Evolutionary conservation across 169 alveolate genomes (phyloP), one percentile per base, ranked within the genome.

Genomic region (Plasmodium malariae): DNA sequence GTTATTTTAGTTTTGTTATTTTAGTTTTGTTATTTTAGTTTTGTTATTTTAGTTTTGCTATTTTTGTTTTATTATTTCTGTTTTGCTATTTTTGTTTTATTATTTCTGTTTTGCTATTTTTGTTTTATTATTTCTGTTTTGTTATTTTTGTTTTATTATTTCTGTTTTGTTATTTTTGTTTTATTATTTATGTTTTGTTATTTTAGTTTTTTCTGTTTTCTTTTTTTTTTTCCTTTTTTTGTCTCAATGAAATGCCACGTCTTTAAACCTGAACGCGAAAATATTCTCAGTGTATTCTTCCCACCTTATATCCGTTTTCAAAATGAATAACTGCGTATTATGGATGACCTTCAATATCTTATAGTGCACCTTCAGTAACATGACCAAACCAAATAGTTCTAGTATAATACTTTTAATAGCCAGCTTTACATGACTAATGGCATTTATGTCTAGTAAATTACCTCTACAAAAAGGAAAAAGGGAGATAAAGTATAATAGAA

Each of bases 341-440:
- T 63, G 55, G n/a, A 32, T 21, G 3, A 78, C 5, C 45, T 78
- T 78, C 28, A 78, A 24, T 54, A 78, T 45, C 21, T 60, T 78
- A 34, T 28, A 78, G 28, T 65, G 45, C n/a, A 37, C 89, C 67
- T 21, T 78, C 24, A 78, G 72, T 48, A 78, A 21, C 89, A 78
- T 78, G 30, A 60, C 14, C 55, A 78, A 17, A 12, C 89, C 89
- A 37, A 78, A 78, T 21, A 55, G 40, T 17, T 78, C 89, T 24
- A 78, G 49, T 5, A 78, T 63, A 49, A 78, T 78, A 12, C 32
- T 34, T 24, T 78, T 78, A 36, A 78, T 32, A 2, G 89, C 89
- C 24, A 21, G 4, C 40, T 78, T 78, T 30, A 63, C 78, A 48
- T 62, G 76, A 14, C 67, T 40, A 11, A 78, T 69, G 12, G 89